Percentiles rank a stretch among this genome's conserved stretches.
These are phyloP conservation scores for Phanerochaete carnosa DNA, from an alignment of 768 basidiomycete species.

Conservation along the genomic window DNA sequence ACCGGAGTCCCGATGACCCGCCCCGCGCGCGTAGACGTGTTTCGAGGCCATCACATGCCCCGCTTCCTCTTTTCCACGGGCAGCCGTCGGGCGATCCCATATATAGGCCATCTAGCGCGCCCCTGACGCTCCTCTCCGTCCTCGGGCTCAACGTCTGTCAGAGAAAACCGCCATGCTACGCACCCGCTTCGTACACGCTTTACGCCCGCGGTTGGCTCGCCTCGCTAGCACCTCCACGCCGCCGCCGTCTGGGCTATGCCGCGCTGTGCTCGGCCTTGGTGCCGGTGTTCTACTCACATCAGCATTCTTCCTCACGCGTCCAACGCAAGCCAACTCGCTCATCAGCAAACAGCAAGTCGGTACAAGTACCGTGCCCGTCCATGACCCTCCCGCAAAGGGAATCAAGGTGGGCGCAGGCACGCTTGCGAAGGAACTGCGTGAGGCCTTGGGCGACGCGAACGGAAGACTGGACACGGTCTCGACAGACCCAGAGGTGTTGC, in stretches of 20 bases:
- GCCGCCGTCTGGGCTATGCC: neutral
- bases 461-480: conserved; percentile 30
- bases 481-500: conserved; percentile 48
- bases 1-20: no score
- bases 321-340: neutral
- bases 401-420: neutral
- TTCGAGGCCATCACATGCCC: no score
- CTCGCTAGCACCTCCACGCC: neutral
- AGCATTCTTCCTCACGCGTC: neutral
- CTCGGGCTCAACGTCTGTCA: neutral
- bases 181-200: neutral
- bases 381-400: neutral
- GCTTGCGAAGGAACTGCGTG: neutral
- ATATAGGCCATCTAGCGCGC: no score
- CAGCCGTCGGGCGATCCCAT: no score
- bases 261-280: neutral
- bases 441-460: neutral
- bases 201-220: neutral
- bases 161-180: neutral
- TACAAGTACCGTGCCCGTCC: neutral
- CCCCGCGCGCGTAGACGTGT: no score
- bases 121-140: neutral
- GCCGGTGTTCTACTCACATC: neutral
- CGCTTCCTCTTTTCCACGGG: no score
- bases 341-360: neutral